A percentile compares a stretch with the other conserved stretches of the same genome.
phyloP scores from a whole-genome alignment of 2,329 filamentous ascomycete genomes.

The Cercospora nicotianae region DNA sequence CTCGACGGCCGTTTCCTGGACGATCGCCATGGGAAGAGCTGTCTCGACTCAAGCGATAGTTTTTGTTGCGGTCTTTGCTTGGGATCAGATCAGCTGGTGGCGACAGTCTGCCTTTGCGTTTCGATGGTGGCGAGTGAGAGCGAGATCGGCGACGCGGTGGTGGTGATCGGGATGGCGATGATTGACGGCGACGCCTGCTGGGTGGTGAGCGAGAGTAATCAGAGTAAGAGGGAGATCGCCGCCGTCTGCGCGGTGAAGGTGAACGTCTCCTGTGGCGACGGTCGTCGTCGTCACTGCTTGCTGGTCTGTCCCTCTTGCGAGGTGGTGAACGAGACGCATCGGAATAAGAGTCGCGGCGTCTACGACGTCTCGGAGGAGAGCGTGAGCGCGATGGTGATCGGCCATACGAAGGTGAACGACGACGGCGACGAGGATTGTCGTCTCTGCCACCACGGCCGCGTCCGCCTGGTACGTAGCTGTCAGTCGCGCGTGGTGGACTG shows the following conservation, averaged over 20 bases:
- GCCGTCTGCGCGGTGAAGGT: conserved; percentile 36
- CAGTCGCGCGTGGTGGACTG: conserved; percentile 52
- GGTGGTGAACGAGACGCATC: conserved; percentile 18
- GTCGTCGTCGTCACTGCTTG: conserved; percentile 15
- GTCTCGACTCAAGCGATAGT: conserved; percentile 24
- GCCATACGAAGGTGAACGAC: conserved; percentile 33
- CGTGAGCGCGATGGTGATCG: conserved; percentile 33
- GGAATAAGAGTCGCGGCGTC: conserved; percentile 25
- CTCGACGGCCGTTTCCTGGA: conserved; percentile 9
- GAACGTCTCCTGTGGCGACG: conserved; percentile 29
- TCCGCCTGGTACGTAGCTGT: conserved; percentile 58
- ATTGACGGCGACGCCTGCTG: conserved; percentile 70
- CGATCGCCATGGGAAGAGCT: conserved; percentile 17
- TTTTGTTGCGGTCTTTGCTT: conserved; percentile 16
- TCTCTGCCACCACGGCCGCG: conserved; percentile 34
- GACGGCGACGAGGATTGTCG: conserved; percentile 41
- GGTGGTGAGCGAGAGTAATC: conserved; percentile 65
- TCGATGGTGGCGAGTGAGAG: conserved; percentile 30
- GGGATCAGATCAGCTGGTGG: conserved; percentile 26
- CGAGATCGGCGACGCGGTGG: conserved; percentile 24
- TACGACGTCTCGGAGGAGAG: conserved; percentile 33
- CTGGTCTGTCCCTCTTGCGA: conserved; percentile 21
- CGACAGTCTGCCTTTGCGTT: conserved; percentile 25
- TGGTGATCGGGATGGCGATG: conserved; percentile 39
- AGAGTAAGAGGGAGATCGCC: conserved; percentile 64